These are phyloP conservation scores for Cucurbita pepo DNA, from an alignment of 306 rosid genomes.

Conservation along the genomic window DNA sequence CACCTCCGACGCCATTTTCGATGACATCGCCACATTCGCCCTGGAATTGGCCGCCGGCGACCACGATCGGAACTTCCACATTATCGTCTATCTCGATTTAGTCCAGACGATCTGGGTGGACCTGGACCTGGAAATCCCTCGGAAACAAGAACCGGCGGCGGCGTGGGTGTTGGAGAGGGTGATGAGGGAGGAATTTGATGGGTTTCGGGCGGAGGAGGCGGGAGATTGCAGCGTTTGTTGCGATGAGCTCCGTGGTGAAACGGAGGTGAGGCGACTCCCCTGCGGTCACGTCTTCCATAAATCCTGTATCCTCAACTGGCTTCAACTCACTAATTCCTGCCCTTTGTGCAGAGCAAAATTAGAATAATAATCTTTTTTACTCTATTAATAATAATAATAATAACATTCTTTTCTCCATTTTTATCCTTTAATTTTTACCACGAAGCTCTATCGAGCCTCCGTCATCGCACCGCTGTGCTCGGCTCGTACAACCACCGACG, in stretches of 20 bases:
- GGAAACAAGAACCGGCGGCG: background rate
- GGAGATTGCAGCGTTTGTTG: background rate
- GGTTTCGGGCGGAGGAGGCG: background rate
- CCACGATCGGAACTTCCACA: background rate
- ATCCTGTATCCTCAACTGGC: background rate
- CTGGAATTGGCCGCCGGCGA: background rate
- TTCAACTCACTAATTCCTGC: background rate
- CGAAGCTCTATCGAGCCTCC: slow-evolving; percentile 38
- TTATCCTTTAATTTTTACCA: background rate
- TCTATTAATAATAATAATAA: no score
- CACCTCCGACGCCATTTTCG: background rate
- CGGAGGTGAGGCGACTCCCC: background rate
- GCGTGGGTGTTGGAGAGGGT: background rate
- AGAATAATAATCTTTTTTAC: no score
- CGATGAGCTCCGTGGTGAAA: background rate
- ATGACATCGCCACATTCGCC: background rate
- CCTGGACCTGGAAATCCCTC: background rate
- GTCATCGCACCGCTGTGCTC: no score
- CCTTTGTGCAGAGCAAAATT: background rate
- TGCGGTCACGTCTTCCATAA: background rate
- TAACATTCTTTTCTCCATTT: no score
- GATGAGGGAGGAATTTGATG: background rate
- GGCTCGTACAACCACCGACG: slow-evolving; percentile 6
- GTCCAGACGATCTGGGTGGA: background rate
- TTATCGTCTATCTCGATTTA: background rate